These are phyloP conservation scores for Podosphaera xanthii DNA, from an alignment of 2,329 filamentous ascomycete genomes.

Conservation along the genomic window DNA sequence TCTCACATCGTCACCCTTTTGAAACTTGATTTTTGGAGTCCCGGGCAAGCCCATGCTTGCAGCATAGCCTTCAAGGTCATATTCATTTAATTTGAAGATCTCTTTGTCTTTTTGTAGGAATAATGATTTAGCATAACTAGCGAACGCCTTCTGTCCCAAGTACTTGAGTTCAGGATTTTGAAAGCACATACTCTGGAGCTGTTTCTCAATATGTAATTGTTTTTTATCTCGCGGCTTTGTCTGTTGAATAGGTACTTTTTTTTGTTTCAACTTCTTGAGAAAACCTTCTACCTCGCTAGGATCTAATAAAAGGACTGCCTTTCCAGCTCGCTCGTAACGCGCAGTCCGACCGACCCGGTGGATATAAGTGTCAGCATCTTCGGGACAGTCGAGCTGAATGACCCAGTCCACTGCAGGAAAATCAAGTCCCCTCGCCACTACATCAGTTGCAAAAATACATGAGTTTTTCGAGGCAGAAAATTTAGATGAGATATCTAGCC, in stretches of 20 bases:
- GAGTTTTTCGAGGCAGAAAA: constrained; percentile 64
- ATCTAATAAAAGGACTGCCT: constrained; percentile 75
- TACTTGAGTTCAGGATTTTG: constrained; percentile 88
- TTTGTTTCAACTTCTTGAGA: constrained; percentile 60
- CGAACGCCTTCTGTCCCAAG: constrained; percentile 84
- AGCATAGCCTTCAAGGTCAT: constrained; percentile 72
- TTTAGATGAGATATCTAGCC: constrained; percentile 66
- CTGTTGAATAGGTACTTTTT: constrained; percentile 69
- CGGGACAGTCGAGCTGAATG: constrained; percentile 91
- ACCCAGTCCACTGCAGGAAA: constrained; percentile 97
- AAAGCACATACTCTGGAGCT: constrained; percentile 88
- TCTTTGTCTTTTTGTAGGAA: constrained; percentile 82
- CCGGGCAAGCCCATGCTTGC: constrained; percentile 72
- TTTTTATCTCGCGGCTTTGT: constrained; percentile 81
- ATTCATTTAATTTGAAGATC: constrained; percentile 61
- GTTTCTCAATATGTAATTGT: constrained; percentile 61
- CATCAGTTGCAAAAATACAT: constrained; percentile 86
- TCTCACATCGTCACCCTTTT: constrained; percentile 75
- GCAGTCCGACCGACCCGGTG: constrained; percentile 87
- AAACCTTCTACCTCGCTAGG: constrained; percentile 87
- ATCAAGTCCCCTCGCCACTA: constrained; percentile 81
- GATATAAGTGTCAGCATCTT: constrained; percentile 94
- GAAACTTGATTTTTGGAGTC: constrained; percentile 77
- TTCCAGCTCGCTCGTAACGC: constrained; percentile 71
- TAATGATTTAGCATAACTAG: constrained; percentile 68